These are phyloP conservation scores for Eutypa lata DNA, from an alignment of 2,329 filamentous ascomycete genomes.

Conservation along the genomic window DNA sequence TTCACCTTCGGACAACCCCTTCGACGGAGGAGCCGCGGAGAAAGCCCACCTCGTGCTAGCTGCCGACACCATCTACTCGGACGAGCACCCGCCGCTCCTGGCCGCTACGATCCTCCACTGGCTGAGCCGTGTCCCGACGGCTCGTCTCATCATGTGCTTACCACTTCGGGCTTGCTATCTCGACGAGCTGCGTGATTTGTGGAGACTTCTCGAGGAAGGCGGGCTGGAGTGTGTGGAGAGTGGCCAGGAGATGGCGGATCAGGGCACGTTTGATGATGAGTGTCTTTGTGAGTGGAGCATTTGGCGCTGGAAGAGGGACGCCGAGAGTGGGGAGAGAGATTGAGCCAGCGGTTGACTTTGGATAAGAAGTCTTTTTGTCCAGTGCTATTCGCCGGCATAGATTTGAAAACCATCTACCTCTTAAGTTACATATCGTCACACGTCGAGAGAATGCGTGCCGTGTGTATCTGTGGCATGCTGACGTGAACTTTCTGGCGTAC, in stretches of 20 bases:
- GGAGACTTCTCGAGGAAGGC: slow-evolving; percentile 32
- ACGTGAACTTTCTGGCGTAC: too few species aligned
- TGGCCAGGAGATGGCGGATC: slow-evolving; percentile 24
- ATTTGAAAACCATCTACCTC: too few species aligned
- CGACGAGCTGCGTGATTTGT: slow-evolving; percentile 39
- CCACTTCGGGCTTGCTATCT: slow-evolving; percentile 37
- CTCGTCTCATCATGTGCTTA: slow-evolving; percentile 35
- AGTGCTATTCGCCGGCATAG: too few species aligned
- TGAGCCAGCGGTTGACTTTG: too few species aligned
- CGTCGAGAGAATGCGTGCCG: too few species aligned
- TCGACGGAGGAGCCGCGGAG: slow-evolving; percentile 16
- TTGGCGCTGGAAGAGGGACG: slow-evolving; percentile 31
- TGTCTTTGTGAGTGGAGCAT: slow-evolving; percentile 34
- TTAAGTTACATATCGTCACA: too few species aligned
- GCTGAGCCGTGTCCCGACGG: slow-evolving; percentile 24
- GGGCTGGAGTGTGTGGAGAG: slow-evolving; percentile 33
- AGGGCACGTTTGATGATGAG: slow-evolving; percentile 32
- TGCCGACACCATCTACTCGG: slow-evolving; percentile 38
- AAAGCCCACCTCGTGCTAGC: slow-evolving; percentile 34
- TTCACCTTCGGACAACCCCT: too few species aligned
- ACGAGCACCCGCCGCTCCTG: slow-evolving; percentile 37
- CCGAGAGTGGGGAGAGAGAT: not conserved
- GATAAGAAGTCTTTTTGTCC: too few species aligned
- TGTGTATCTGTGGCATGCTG: too few species aligned
- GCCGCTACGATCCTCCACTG: slow-evolving; percentile 31